These are phyloP conservation scores for Tylopilus subfusipes DNA, from an alignment of 768 basidiomycete genomes.

Conservation along the genomic window DNA sequence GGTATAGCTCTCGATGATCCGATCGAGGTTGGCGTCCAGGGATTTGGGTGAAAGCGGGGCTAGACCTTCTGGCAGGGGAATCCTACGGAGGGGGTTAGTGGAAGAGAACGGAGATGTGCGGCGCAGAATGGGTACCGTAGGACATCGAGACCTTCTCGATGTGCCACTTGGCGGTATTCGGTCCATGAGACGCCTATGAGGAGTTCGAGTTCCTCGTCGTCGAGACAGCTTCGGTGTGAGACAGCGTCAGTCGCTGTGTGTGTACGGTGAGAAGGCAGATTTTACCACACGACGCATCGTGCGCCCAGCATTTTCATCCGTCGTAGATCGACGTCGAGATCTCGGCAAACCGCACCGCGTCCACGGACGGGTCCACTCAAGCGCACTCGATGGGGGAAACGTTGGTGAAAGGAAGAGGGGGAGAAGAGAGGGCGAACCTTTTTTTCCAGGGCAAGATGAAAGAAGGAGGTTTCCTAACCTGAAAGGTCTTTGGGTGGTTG, in stretches of 20 bases:
- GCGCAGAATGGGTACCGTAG: slow-evolving; percentile 50
- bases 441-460: slow-evolving; percentile 94
- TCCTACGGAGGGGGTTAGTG: slow-evolving; percentile 36
- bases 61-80: slow-evolving; percentile 90
- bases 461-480: slow-evolving; percentile 81
- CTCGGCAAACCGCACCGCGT: slow-evolving; percentile 76
- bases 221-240: slow-evolving; percentile 59
- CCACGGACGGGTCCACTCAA: slow-evolving; percentile 74
- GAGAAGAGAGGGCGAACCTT: slow-evolving; percentile 46
- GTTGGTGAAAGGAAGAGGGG: background rate
- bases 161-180: slow-evolving; percentile 65
- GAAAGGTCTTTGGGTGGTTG: slow-evolving; percentile 20
- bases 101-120: background rate
- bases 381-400: slow-evolving; percentile 46
- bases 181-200: slow-evolving; percentile 79
- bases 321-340: slow-evolving; percentile 69
- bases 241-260: background rate
- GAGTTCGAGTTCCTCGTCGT: slow-evolving; percentile 77
- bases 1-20: slow-evolving; percentile 69
- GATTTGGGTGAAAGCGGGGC: slow-evolving; percentile 56
- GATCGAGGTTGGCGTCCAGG: slow-evolving; percentile 64
- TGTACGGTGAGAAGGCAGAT: background rate
- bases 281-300: slow-evolving; percentile 77
- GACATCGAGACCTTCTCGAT: slow-evolving; percentile 68
- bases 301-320: slow-evolving; percentile 74